Conservation (phyloP, 202 grass and related monocot genomes). For the Thinopyrum obtusiflorum region DNA sequence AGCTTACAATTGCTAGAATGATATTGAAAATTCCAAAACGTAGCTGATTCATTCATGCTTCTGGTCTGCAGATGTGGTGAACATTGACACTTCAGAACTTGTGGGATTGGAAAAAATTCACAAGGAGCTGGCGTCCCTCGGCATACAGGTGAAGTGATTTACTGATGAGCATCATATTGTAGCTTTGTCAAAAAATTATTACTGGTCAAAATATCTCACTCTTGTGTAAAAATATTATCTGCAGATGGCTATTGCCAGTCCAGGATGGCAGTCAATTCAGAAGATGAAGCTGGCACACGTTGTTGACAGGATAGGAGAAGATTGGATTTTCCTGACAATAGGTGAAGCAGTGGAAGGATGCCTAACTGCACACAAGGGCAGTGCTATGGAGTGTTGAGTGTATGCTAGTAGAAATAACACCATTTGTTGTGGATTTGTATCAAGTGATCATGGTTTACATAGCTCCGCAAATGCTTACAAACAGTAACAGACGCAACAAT, state of each 20-base stretch:
- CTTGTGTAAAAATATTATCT: conserved; percentile 2
- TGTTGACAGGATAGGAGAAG: conserved; percentile 50
- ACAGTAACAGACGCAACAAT: background rate
- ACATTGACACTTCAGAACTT: conserved; percentile 89
- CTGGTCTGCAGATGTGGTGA: conserved; percentile 65
- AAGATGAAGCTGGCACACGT: conserved; percentile 78
- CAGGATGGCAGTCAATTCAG: conserved; percentile 75
- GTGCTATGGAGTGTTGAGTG: conserved; percentile 29
- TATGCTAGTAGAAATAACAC: conserved; percentile 15
- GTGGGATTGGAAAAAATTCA: conserved; percentile 60
- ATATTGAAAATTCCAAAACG: background rate
- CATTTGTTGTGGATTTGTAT: background rate
- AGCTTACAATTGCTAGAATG: background rate
- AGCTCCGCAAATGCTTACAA: conserved; percentile 12
- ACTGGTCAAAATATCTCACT: background rate
- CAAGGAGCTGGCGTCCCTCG: conserved; percentile 49
- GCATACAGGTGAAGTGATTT: conserved; percentile 58
- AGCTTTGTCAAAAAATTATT: background rate
- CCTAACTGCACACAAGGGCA: conserved; percentile 42
- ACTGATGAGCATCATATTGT: background rate
- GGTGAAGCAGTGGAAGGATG: conserved; percentile 76
- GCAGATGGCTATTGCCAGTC: conserved; percentile 70
- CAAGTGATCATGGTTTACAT: background rate
- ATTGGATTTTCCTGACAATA: conserved; percentile 86
- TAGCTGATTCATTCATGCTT: background rate